These are phyloP conservation scores for Didymellaceae sp. DNA, from an alignment of 2,329 filamentous ascomycete genomes.

Conservation along the genomic window DNA sequence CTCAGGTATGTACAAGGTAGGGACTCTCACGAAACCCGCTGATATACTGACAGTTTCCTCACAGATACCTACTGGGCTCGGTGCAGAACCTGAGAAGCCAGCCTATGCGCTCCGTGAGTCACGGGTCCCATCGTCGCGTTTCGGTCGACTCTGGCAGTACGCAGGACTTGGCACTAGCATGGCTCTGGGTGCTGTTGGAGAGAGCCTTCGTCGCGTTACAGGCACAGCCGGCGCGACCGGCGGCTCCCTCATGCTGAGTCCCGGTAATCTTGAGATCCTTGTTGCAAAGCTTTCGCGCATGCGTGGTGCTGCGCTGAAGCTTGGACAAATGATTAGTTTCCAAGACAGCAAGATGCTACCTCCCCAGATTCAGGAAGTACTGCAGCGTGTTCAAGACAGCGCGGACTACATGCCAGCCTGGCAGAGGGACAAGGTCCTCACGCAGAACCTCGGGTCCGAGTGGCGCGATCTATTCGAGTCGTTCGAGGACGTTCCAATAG, in stretches of 20 bases:
- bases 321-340: constrained; percentile 98
- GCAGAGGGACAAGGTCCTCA: constrained; percentile 85
- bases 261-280: constrained; percentile 89
- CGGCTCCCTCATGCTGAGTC: constrained; percentile 85
- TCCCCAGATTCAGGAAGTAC: constrained; percentile 81
- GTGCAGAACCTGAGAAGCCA: constrained; percentile 37
- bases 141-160: constrained; percentile 94
- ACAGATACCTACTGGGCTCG: constrained; percentile 44
- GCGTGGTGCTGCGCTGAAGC: constrained; percentile 94
- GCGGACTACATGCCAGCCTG: constrained; percentile 98
- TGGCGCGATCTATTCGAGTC: constrained; percentile 84
- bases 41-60: constrained; percentile 54
- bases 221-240: constrained; percentile 63
- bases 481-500: constrained; percentile 91
- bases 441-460: constrained; percentile 76
- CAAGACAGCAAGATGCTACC: constrained; percentile 97
- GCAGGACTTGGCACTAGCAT: constrained; percentile 91
- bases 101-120: constrained; percentile 83
- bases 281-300: constrained; percentile 93
- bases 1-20: constrained; percentile 32
- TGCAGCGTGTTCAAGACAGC: constrained; percentile 93
- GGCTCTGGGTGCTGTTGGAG: constrained; percentile 88
- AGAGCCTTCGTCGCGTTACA: constrained; percentile 80
- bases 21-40: constrained; percentile 37
- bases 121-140: constrained; percentile 82